Conservation (phyloP, 441 rosid species). For the Mallotus japonicus region DNA sequence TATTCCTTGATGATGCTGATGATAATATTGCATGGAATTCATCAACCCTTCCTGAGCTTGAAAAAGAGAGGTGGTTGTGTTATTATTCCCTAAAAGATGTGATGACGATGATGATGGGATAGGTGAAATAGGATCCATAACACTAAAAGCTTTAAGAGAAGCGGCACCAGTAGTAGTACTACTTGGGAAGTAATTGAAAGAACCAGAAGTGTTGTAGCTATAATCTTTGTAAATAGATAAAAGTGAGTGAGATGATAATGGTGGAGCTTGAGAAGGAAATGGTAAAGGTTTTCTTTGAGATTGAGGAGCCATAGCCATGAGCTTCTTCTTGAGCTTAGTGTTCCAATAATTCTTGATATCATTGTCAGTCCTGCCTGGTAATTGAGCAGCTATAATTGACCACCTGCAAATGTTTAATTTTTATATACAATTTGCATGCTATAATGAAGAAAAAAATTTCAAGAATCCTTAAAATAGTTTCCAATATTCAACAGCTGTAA, state of each 20-base stretch:
- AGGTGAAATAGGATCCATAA: conserved; percentile 38
- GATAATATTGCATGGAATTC: conserved; percentile 30
- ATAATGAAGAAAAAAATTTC: conserved; percentile 5
- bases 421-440: conserved; percentile 17
- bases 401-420: conserved; percentile 27
- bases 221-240: conserved; percentile 38
- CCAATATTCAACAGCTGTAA: conserved; percentile 20
- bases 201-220: conserved; percentile 1
- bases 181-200: conserved; percentile 26
- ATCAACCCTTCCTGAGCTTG: conserved; percentile 36
- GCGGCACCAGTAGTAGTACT: conserved; percentile 10
- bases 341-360: conserved; percentile 40
- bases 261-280: conserved; percentile 35
- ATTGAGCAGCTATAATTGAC: conserved; percentile 41
- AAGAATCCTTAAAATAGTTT: background rate
- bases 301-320: conserved; percentile 43
- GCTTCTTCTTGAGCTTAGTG: conserved; percentile 39
- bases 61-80: conserved; percentile 20
- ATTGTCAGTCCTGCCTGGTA: conserved; percentile 40
- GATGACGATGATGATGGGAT: conserved; percentile 6
- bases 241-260: conserved; percentile 33
- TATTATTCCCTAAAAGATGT: conserved; percentile 23
- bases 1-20: conserved; percentile 12
- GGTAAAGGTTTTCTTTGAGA: conserved; percentile 40
- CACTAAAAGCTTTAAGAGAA: conserved; percentile 29